A percentile compares a stretch with the other conserved stretches of the same genome.
These are phyloP conservation scores for Barnettozyma californica DNA, from an alignment of 805 yeast genomes.

Conservation along the genomic window DNA sequence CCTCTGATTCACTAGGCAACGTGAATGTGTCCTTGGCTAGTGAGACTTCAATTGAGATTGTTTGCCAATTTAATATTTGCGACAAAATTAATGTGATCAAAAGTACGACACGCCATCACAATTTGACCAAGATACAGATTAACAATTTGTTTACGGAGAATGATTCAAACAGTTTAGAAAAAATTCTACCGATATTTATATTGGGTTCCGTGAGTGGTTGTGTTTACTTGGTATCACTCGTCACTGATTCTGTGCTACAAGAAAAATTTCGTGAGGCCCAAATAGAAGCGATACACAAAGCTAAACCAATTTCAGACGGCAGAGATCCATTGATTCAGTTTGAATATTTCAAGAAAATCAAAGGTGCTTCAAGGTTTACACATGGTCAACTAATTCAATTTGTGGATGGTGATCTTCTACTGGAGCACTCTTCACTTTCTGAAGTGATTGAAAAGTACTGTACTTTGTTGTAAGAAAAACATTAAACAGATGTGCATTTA, in stretches of 20 bases:
- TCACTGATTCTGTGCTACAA: slow-evolving; percentile 5
- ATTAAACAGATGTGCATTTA: background rate
- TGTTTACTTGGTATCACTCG: slow-evolving; percentile 19
- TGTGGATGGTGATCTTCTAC: slow-evolving; percentile 19
- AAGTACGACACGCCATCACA: background rate
- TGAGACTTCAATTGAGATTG: background rate
- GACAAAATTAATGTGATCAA: slow-evolving; percentile 24
- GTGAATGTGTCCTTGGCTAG: slow-evolving; percentile 4
- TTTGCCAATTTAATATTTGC: slow-evolving; percentile 18
- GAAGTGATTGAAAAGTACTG: slow-evolving; percentile 8
- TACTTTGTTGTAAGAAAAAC: slow-evolving; percentile 5
- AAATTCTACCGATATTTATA: slow-evolving; percentile 18
- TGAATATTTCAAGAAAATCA: slow-evolving; percentile 6
- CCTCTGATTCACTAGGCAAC: slow-evolving; percentile 18
- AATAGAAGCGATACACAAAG: background rate
- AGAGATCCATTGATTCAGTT: background rate
- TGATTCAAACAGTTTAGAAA: background rate
- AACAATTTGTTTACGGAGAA: background rate
- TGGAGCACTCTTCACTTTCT: slow-evolving; percentile 1
- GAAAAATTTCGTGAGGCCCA: slow-evolving; percentile 2
- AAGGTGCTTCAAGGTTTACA: background rate
- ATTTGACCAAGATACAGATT: background rate
- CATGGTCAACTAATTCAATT: slow-evolving; percentile 2
- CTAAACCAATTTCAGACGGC: slow-evolving; percentile 1
- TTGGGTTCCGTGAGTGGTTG: slow-evolving; percentile 25